These are phyloP conservation scores for Fusarium burgessii DNA, from an alignment of 2,329 filamentous ascomycete species.

Conservation along the genomic window DNA sequence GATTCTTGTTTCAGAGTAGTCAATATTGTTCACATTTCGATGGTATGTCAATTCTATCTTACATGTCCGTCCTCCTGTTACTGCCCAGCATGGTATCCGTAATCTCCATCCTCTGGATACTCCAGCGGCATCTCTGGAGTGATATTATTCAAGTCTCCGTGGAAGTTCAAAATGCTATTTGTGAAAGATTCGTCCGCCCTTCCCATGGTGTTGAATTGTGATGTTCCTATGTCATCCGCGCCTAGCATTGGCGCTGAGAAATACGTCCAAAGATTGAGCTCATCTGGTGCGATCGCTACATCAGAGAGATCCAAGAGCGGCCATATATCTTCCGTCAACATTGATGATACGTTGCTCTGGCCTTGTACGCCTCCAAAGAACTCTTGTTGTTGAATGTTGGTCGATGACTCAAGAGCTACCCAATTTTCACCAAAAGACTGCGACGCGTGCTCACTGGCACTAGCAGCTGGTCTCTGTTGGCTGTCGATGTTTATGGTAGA, in stretches of 20 bases:
- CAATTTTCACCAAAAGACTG: background rate
- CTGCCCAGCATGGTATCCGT: background rate
- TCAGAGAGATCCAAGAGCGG: slow-evolving; percentile 4
- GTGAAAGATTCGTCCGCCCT: background rate
- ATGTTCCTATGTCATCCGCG: background rate
- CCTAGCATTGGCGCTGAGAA: slow-evolving; percentile 12
- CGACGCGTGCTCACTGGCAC: accelerated
- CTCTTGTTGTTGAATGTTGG: background rate
- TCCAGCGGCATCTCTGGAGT: background rate
- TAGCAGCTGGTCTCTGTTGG: accelerated
- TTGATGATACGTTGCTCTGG: background rate
- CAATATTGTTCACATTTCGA: background rate
- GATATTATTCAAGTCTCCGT: slow-evolving; percentile 2
- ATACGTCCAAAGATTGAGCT: slow-evolving; percentile 12
- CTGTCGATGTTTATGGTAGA: background rate
- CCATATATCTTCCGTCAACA: background rate
- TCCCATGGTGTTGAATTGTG: background rate
- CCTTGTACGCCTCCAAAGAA: background rate
- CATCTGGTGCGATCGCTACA: background rate
- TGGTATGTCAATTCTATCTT: background rate
- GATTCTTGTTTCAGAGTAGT: background rate
- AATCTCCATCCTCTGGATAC: background rate
- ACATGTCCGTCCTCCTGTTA: background rate
- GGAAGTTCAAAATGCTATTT: slow-evolving; percentile 14
- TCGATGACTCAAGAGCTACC: background rate